A percentile compares a stretch with the other conserved stretches of the same genome.
Conservation (phyloP, 768 basidiomycete species). For the Lactarius deliciosus region DNA sequence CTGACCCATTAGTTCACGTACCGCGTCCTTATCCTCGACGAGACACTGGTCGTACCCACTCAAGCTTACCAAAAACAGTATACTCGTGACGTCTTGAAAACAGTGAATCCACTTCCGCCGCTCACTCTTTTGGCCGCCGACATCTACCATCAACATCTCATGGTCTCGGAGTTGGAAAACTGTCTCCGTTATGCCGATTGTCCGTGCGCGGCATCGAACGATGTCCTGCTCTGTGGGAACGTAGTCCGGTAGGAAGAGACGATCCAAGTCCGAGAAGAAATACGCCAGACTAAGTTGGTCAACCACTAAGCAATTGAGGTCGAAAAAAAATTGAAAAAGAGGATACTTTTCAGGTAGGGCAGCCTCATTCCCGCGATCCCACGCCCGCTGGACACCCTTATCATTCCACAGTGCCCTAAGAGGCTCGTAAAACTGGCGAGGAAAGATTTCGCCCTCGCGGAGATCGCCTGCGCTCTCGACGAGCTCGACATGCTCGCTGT, state of each 20-base stretch:
- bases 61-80: slow-evolving; percentile 86
- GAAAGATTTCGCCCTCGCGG: slow-evolving; percentile 79
- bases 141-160: slow-evolving; percentile 92
- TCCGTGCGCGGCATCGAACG: slow-evolving; percentile 79
- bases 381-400: slow-evolving; percentile 70
- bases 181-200: slow-evolving; percentile 90
- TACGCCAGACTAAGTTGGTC: slow-evolving; percentile 53
- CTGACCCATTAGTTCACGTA: slow-evolving; percentile 42
- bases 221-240: slow-evolving; percentile 84
- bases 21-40: slow-evolving; percentile 89
- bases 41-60: slow-evolving; percentile 95
- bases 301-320: slow-evolving; percentile 18
- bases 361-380: slow-evolving; percentile 82
- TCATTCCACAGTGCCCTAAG: slow-evolving; percentile 78
- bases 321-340: slow-evolving; percentile 17
- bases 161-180: slow-evolving; percentile 75
- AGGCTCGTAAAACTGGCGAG: slow-evolving; percentile 60
- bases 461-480: slow-evolving; percentile 71
- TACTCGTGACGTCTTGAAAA: slow-evolving; percentile 92
- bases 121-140: slow-evolving; percentile 92
- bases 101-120: slow-evolving; percentile 93
- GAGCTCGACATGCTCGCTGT: slow-evolving; percentile 54
- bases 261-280: slow-evolving; percentile 77
- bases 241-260: slow-evolving; percentile 73
- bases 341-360: slow-evolving; percentile 86